Percentiles rank a stretch among this genome's conserved stretches.
These are phyloP conservation scores for Silene coronaria DNA, from an alignment of 179 eudicot genomes.

Conservation along the genomic window DNA sequence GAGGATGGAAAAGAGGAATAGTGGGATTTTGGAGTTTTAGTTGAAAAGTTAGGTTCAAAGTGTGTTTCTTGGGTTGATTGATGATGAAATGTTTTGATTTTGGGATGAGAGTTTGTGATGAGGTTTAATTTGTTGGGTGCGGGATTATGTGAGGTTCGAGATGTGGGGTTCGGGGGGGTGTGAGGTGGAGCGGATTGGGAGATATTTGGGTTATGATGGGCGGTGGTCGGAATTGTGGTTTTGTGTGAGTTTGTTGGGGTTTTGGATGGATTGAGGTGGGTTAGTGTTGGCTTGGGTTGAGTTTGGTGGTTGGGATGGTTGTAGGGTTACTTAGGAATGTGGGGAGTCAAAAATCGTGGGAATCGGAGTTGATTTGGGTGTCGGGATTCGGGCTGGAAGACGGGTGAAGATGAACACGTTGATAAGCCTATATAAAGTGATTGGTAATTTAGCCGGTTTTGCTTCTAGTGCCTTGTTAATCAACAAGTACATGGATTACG, in stretches of 20 bases:
- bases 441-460: not conserved
- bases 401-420: constrained; percentile 41
- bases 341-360: constrained; percentile 18
- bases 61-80: constrained; percentile 59
- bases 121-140: constrained; percentile 26
- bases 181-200: constrained; percentile 15
- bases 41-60: constrained; percentile 10
- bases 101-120: constrained; percentile 27
- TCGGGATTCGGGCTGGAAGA: not conserved
- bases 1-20: not conserved
- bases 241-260: constrained; percentile 21
- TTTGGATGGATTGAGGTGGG: not conserved
- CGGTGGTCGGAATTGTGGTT: constrained; percentile 28
- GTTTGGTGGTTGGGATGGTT: not conserved
- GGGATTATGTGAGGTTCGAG: constrained; percentile 36
- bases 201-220: constrained; percentile 20
- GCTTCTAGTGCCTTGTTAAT: not conserved
- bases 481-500: not conserved
- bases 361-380: constrained; percentile 23
- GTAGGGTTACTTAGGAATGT: constrained; percentile 21
- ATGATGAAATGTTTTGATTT: constrained; percentile 34
- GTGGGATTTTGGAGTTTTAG: not conserved
- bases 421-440: not conserved
- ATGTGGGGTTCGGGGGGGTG: constrained; percentile 19
- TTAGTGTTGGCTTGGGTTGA: not conserved